A percentile compares a stretch with the other conserved stretches of the same genome.
These are phyloP conservation scores for Tuber calosporum DNA, from an alignment of 495 filamentous ascomycete genomes.

Conservation along the genomic window DNA sequence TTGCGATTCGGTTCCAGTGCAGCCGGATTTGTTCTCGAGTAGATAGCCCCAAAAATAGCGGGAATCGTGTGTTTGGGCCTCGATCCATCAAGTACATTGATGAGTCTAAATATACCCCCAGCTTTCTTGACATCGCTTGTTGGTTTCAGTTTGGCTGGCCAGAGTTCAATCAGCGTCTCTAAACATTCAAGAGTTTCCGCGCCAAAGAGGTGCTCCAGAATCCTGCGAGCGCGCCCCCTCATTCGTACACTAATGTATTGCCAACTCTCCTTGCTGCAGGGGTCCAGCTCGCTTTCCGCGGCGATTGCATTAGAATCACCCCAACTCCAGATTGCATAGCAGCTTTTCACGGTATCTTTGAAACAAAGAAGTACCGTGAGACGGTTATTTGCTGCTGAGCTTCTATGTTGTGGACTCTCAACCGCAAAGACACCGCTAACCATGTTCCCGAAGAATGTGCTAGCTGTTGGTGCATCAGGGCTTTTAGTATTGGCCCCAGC, in stretches of 20 bases:
- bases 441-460: constrained; percentile 92
- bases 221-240: constrained; percentile 75
- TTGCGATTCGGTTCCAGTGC: constrained; percentile 72
- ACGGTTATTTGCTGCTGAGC: constrained; percentile 79
- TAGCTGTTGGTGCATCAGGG: constrained; percentile 65
- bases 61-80: constrained; percentile 88
- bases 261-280: constrained; percentile 70
- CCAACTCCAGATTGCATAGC: constrained; percentile 95
- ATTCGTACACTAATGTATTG: constrained; percentile 80
- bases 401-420: constrained; percentile 65
- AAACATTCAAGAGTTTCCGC: constrained; percentile 92
- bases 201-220: constrained; percentile 86
- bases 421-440: constrained; percentile 83
- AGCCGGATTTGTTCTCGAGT: constrained; percentile 78
- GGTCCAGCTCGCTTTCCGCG: constrained; percentile 54
- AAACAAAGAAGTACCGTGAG: constrained; percentile 93
- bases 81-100: constrained; percentile 86
- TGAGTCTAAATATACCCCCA: constrained; percentile 63
- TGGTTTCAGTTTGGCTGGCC: constrained; percentile 46
- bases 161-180: constrained; percentile 79
- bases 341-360: constrained; percentile 86
- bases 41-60: constrained; percentile 94
- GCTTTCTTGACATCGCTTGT: constrained; percentile 44
- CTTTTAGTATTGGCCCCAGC: constrained; percentile 55
- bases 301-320: constrained; percentile 46